These are phyloP conservation scores for Phytophthora brassicae DNA, from an alignment of 352 stramenopile genomes.

Conservation along the genomic window DNA sequence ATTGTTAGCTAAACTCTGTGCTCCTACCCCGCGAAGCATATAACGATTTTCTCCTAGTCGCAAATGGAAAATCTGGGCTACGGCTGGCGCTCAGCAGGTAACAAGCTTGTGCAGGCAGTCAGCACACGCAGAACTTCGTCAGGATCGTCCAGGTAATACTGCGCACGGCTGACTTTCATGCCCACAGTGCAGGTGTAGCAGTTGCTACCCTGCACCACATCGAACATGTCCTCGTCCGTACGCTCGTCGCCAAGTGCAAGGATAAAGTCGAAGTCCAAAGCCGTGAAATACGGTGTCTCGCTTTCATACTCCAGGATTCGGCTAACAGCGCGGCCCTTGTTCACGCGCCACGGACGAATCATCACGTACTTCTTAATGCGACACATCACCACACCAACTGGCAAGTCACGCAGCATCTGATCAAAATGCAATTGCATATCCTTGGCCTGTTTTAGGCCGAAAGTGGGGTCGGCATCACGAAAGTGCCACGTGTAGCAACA, in stretches of 20 bases:
- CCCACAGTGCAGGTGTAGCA: conserved; percentile 89
- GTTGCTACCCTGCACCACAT: conserved; percentile 87
- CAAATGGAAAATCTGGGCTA: conserved; percentile 2
- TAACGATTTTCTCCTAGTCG: neutral
- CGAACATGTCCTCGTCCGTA: conserved; percentile 91
- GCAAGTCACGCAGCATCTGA: conserved; percentile 85
- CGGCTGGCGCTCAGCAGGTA: conserved; percentile 36
- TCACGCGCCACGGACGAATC: conserved; percentile 83
- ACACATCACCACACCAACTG: conserved; percentile 86
- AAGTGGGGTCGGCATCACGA: conserved; percentile 81
- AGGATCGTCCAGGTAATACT: conserved; percentile 81
- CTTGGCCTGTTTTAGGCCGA: conserved; percentile 86
- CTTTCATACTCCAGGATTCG: conserved; percentile 84
- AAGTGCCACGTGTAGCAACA: conserved; percentile 90
- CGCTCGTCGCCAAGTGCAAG: conserved; percentile 83
- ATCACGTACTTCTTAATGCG: conserved; percentile 90
- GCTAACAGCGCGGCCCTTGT: conserved; percentile 85
- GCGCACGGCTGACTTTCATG: conserved; percentile 85
- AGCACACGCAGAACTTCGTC: conserved; percentile 79
- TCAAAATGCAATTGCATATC: conserved; percentile 90
- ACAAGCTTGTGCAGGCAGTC: conserved; percentile 66
- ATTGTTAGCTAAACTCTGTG: too few species aligned
- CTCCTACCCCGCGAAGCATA: too few species aligned
- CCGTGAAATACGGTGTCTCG: conserved; percentile 73
- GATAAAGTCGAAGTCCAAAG: conserved; percentile 86